These are phyloP conservation scores for Draba incana DNA, from an alignment of 345 rosid species.

Conservation along the genomic window DNA sequence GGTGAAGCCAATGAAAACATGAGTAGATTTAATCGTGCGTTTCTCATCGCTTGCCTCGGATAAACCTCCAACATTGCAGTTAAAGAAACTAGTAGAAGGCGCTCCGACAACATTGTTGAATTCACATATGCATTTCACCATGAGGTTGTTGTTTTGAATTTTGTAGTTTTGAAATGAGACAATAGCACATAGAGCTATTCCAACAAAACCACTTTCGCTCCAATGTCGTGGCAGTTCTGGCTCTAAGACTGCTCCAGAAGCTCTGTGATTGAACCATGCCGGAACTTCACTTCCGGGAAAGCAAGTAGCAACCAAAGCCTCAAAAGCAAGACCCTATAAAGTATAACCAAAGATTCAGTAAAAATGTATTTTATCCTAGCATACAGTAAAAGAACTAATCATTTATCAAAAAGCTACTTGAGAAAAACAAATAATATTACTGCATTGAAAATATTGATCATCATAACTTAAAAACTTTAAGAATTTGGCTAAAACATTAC, in stretches of 20 bases:
- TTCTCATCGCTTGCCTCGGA: slow-evolving; percentile 13
- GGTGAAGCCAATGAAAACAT: slow-evolving; percentile 28
- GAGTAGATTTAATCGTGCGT: neutral
- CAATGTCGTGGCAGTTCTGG: neutral
- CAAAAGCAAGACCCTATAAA: slow-evolving; percentile 4
- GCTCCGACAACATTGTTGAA: neutral
- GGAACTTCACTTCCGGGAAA: slow-evolving; percentile 16
- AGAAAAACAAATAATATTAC: no score
- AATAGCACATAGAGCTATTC: neutral
- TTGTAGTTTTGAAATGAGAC: slow-evolving; percentile 7
- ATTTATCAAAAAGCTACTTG: no score
- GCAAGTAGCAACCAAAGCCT: slow-evolving; percentile 4
- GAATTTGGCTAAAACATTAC: no score
- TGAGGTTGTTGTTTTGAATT: neutral
- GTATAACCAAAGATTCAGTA: neutral
- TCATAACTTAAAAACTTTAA: neutral
- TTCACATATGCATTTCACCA: slow-evolving; percentile 2
- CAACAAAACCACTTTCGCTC: slow-evolving; percentile 3
- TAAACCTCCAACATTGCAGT: slow-evolving; percentile 17
- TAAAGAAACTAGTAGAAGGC: neutral
- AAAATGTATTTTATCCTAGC: no score
- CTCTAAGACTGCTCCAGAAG: slow-evolving; percentile 10
- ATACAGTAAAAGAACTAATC: no score
- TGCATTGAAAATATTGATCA: no score
- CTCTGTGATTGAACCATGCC: slow-evolving; percentile 2